Evolutionary conservation across 2,329 filamentous ascomycete species (phyloP).

Genomic region (Claviceps capensis): DNA sequence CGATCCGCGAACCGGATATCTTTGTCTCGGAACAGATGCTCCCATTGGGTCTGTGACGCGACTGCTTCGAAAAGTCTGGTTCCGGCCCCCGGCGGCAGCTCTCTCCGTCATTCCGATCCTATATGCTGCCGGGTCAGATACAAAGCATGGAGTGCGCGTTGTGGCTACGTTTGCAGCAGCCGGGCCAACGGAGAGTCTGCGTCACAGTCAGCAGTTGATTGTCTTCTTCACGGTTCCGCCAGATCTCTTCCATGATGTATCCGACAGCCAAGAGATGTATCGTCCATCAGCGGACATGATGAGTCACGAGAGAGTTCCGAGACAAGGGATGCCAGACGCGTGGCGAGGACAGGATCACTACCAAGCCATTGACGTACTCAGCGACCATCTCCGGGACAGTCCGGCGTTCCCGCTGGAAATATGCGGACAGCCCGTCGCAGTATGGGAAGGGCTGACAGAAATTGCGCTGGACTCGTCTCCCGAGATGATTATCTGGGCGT

Average conservation of each 20-base stretch:
- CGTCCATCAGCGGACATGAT: slow-evolving; percentile 1
- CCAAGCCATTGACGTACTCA: slow-evolving; percentile 9
- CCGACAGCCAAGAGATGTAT: slow-evolving; percentile 6
- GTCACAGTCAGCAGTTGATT: slow-evolving; percentile 24
- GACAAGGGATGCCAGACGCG: slow-evolving; percentile 6
- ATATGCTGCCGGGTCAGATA: slow-evolving; percentile 43
- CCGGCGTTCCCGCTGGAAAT: slow-evolving; percentile 17
- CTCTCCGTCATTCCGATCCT: slow-evolving; percentile 27
- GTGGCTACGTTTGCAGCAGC: slow-evolving; percentile 39
- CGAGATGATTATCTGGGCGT: slow-evolving; percentile 22
- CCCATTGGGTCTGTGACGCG: slow-evolving; percentile 35
- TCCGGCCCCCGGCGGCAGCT: slow-evolving; percentile 22
- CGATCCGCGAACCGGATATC: slow-evolving; percentile 39
- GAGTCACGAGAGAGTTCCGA: slow-evolving; percentile 4
- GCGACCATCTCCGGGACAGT: slow-evolving; percentile 8
- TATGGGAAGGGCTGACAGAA: slow-evolving; percentile 18
- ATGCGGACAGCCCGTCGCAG: slow-evolving; percentile 17
- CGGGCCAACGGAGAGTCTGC: neutral
- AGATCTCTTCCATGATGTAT: slow-evolving; percentile 34
- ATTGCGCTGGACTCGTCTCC: slow-evolving; percentile 19
- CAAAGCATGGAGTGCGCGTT: slow-evolving; percentile 42
- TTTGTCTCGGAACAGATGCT: slow-evolving; percentile 49
- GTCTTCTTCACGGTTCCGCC: slow-evolving; percentile 48
- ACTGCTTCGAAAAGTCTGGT: slow-evolving; percentile 44
- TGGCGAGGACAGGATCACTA: slow-evolving; percentile 12